These are phyloP conservation scores for Candida tammaniensis DNA, from an alignment of 805 yeast genomes.

Conservation along the genomic window DNA sequence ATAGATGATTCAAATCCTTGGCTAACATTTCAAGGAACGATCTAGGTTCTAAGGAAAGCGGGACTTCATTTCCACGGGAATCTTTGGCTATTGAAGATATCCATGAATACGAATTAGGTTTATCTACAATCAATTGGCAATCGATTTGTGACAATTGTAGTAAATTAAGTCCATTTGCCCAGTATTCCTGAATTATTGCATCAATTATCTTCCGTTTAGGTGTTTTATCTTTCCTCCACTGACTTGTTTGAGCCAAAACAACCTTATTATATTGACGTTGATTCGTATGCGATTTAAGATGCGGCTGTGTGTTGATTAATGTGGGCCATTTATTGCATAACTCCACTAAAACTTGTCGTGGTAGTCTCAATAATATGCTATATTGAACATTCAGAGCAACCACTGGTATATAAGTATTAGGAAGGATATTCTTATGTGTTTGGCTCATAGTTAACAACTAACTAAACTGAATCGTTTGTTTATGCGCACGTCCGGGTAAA, in stretches of 20 bases:
- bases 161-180: constrained; percentile 57
- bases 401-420: constrained; percentile 38
- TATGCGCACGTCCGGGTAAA: background rate
- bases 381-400: constrained; percentile 19
- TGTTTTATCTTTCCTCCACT: constrained; percentile 8
- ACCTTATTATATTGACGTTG: constrained; percentile 21
- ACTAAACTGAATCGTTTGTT: too few species aligned
- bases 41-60: constrained; percentile 48
- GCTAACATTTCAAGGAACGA: constrained; percentile 48
- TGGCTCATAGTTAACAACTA: too few species aligned
- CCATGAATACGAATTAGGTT: constrained; percentile 50
- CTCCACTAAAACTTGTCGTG: constrained; percentile 31
- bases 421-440: constrained; percentile 25
- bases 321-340: constrained; percentile 35
- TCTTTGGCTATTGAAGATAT: constrained; percentile 45
- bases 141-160: constrained; percentile 72
- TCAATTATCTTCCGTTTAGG: constrained; percentile 38
- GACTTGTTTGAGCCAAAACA: constrained; percentile 16
- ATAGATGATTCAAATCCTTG: constrained; percentile 47
- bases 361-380: constrained; percentile 24
- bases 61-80: constrained; percentile 23
- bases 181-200: constrained; percentile 45
- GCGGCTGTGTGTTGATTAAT: constrained; percentile 28
- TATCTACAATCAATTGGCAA: constrained; percentile 59
- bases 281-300: constrained; percentile 10